A percentile compares a stretch with the other conserved stretches of the same genome.
These are phyloP conservation scores for Chrysoporthe austroafricana DNA, from an alignment of 2,329 filamentous ascomycete species.

Conservation along the genomic window DNA sequence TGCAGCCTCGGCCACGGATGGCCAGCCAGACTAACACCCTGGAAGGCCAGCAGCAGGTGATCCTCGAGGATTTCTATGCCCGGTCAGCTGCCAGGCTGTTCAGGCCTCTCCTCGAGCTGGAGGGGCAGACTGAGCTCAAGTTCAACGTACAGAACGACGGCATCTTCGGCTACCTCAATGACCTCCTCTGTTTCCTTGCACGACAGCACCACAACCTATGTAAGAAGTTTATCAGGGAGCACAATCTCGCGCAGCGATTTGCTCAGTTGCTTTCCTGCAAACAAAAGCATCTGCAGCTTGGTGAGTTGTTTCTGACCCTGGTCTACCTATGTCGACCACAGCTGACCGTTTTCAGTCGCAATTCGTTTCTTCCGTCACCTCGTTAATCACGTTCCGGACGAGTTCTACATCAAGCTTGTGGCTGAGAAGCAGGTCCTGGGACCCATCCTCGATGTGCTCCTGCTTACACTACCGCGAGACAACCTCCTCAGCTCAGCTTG, in stretches of 20 bases:
- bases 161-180: conserved; percentile 88
- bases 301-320: conserved; percentile 53
- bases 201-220: conserved; percentile 84
- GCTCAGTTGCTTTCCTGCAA: conserved; percentile 79
- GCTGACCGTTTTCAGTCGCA: conserved; percentile 62
- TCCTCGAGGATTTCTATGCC: conserved; percentile 89
- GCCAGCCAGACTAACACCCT: conserved; percentile 24
- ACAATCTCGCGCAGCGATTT: conserved; percentile 78
- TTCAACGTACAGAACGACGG: conserved; percentile 84
- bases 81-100: conserved; percentile 84
- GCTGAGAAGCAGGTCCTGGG: conserved; percentile 80
- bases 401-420: conserved; percentile 87
- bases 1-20: conserved; percentile 64
- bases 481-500: conserved; percentile 94
- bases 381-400: conserved; percentile 76
- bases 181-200: conserved; percentile 92
- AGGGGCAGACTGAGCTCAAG: conserved; percentile 68
- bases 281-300: conserved; percentile 91
- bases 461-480: conserved; percentile 85
- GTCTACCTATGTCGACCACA: background rate
- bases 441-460: conserved; percentile 81
- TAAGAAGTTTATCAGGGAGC: conserved; percentile 83
- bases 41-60: conserved; percentile 67
- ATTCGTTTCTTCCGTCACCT: conserved; percentile 93
- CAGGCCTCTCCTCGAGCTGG: conserved; percentile 80